Conservation (phyloP, 1,139 yeast genomes). For the Petasospora rhodanensis region DNA sequence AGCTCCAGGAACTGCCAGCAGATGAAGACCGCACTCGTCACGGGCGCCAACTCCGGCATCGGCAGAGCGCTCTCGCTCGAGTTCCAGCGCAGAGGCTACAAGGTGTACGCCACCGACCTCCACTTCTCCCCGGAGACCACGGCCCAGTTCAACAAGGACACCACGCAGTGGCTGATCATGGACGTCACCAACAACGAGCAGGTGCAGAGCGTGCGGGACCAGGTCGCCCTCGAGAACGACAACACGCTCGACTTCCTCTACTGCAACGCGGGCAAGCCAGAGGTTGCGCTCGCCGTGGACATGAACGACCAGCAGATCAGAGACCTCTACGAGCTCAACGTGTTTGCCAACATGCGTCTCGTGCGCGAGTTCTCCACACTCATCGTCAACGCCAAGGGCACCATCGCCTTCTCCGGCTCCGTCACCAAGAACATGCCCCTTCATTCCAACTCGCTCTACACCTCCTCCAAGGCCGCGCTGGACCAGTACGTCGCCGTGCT, state of each 20-base stretch:
- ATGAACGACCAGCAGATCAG: constrained; percentile 44
- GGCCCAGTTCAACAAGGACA: constrained; percentile 36
- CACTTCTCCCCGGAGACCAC: constrained; percentile 52
- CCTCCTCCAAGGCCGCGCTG: constrained; percentile 61
- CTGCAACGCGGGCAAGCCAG: constrained; percentile 54
- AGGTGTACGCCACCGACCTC: constrained; percentile 52
- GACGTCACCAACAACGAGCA: constrained; percentile 52
- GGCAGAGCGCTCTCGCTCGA: constrained; percentile 57
- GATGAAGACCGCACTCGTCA: constrained; percentile 31
- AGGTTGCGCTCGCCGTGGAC: constrained; percentile 56
- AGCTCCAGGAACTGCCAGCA: no score
- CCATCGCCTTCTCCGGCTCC: constrained; percentile 63
- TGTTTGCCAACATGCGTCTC: constrained; percentile 53
- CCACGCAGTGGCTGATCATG: constrained; percentile 20
- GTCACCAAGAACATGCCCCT: constrained; percentile 55
- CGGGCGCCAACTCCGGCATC: constrained; percentile 70
- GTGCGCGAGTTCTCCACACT: constrained; percentile 50
- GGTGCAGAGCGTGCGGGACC: constrained; percentile 37
- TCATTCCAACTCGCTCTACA: constrained; percentile 55
- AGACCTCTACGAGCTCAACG: constrained; percentile 54
- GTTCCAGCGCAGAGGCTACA: constrained; percentile 49
- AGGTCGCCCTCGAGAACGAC: constrained; percentile 31
- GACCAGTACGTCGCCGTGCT: constrained; percentile 53
- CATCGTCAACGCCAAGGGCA: constrained; percentile 55
- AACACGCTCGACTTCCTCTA: constrained; percentile 45